Evolutionary conservation across 78 protist species (phyloP).

Genomic region (Speleostelium caveatum): DNA sequence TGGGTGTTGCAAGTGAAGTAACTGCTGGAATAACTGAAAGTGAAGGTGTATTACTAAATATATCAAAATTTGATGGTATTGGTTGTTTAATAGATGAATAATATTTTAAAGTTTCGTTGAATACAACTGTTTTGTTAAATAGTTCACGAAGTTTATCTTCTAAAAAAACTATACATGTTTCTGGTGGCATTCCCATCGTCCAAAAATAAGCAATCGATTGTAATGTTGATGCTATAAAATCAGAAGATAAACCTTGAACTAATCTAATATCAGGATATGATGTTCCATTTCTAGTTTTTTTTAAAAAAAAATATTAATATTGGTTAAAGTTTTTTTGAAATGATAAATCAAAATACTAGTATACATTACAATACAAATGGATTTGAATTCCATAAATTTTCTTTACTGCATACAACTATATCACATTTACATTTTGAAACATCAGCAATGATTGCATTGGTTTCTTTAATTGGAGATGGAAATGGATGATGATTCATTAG

Average conservation of each 20-base stretch:
- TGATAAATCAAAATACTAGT: not conserved
- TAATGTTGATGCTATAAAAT: slow-evolving; percentile 12
- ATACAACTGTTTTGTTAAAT: slow-evolving; percentile 30
- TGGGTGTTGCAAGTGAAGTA: slow-evolving; percentile 1
- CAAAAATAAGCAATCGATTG: slow-evolving; percentile 35
- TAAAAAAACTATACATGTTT: slow-evolving; percentile 49
- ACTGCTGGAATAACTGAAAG: not conserved
- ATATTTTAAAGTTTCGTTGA: slow-evolving; percentile 26
- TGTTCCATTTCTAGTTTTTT: not conserved
- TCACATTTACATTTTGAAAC: slow-evolving; percentile 49
- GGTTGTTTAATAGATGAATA: slow-evolving; percentile 45
- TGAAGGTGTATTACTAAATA: not conserved
- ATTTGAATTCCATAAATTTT: slow-evolving; percentile 34
- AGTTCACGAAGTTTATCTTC: slow-evolving; percentile 63
- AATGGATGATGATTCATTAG: slow-evolving; percentile 58
- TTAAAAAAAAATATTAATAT: not conserved
- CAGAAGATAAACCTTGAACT: slow-evolving; percentile 20
- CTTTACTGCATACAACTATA: slow-evolving; percentile 39
- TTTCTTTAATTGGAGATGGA: slow-evolving; percentile 28
- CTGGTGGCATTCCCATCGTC: slow-evolving; percentile 78
- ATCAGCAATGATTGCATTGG: slow-evolving; percentile 55
- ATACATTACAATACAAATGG: too few relatives aligned
- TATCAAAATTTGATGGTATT: slow-evolving; percentile 14
- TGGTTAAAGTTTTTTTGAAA: not conserved
- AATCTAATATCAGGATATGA: slow-evolving; percentile 61